Evolutionary conservation across 2,329 filamentous ascomycete genomes (phyloP).

Genomic region (Ophiostoma novo-ulmi): DNA sequence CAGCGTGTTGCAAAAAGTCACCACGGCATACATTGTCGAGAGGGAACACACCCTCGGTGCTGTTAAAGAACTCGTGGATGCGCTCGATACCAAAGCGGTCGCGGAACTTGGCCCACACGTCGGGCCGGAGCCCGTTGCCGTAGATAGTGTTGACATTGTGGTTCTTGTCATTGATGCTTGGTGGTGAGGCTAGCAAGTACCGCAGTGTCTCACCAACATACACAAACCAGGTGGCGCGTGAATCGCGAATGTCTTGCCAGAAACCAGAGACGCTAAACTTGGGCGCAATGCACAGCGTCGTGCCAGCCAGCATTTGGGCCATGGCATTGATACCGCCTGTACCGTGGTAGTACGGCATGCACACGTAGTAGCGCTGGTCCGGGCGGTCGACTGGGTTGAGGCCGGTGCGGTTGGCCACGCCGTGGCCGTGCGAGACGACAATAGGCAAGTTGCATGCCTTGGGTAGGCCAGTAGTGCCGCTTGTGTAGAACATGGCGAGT

Average conservation of each 20-base stretch:
- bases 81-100: slow-evolving; percentile 58
- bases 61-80: slow-evolving; percentile 72
- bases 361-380: slow-evolving; percentile 64
- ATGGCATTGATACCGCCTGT: slow-evolving; percentile 61
- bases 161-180: slow-evolving; percentile 48
- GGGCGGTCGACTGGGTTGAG: slow-evolving; percentile 33
- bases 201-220: slow-evolving; percentile 75
- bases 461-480: slow-evolving; percentile 69
- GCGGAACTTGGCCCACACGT: slow-evolving; percentile 62
- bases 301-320: slow-evolving; percentile 47
- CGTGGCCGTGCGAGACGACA: slow-evolving; percentile 36
- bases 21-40: slow-evolving; percentile 57
- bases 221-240: slow-evolving; percentile 63
- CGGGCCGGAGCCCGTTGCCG: slow-evolving; percentile 63
- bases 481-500: slow-evolving; percentile 65
- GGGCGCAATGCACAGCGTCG: slow-evolving; percentile 57
- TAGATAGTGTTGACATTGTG: slow-evolving; percentile 57
- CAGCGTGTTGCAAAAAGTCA: slow-evolving; percentile 57
- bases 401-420: slow-evolving; percentile 29
- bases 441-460: slow-evolving; percentile 63
- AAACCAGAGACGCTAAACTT: slow-evolving; percentile 66
- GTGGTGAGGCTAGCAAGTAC: slow-evolving; percentile 65
- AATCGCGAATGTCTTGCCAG: slow-evolving; percentile 66
- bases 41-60: slow-evolving; percentile 64
- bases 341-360: slow-evolving; percentile 73